Evolutionary conservation across 1,139 yeast species (phyloP).

Genomic region (Keqinozyma sinolaborantium): DNA sequence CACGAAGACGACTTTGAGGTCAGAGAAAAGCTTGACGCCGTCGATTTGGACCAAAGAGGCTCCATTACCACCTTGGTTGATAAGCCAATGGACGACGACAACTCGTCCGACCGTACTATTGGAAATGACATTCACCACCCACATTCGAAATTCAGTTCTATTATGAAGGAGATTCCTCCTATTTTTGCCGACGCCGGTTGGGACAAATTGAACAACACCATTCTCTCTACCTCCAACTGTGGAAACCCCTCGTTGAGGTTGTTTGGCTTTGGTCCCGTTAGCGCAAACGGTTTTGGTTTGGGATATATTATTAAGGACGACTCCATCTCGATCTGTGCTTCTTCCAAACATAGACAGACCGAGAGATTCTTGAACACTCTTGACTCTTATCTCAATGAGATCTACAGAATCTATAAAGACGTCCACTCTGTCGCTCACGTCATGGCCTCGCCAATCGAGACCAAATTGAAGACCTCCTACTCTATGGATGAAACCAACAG

Average conservation of each 20-base stretch:
- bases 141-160: slow-evolving; percentile 8
- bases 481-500: slow-evolving; percentile 1
- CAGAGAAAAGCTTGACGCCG: slow-evolving; percentile 4
- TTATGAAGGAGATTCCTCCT: slow-evolving; percentile 26
- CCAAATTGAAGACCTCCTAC: slow-evolving; percentile 5
- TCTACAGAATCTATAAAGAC: slow-evolving; percentile 53
- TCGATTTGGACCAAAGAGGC: slow-evolving; percentile 1
- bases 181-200: slow-evolving; percentile 74
- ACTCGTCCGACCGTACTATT: slow-evolving; percentile 20
- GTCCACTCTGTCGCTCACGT: slow-evolving; percentile 19
- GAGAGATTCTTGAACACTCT: slow-evolving; percentile 74
- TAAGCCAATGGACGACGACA: slow-evolving; percentile 9
- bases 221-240: slow-evolving; percentile 44
- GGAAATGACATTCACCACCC: slow-evolving; percentile 11
- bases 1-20: slow-evolving; percentile 15
- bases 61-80: background rate
- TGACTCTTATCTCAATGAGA: slow-evolving; percentile 63
- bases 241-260: slow-evolving; percentile 86
- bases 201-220: slow-evolving; percentile 55
- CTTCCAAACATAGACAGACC: slow-evolving; percentile 91
- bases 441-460: slow-evolving; percentile 13
- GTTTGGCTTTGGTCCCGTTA: slow-evolving; percentile 92
- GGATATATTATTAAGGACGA: slow-evolving; percentile 88
- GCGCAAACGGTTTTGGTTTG: slow-evolving; percentile 87
- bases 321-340: slow-evolving; percentile 79